Percentiles rank a stretch among this genome's conserved stretches.
phyloP scores from a whole-genome alignment of 2,329 filamentous ascomycete species.

The Stemphylium vesicarium region DNA sequence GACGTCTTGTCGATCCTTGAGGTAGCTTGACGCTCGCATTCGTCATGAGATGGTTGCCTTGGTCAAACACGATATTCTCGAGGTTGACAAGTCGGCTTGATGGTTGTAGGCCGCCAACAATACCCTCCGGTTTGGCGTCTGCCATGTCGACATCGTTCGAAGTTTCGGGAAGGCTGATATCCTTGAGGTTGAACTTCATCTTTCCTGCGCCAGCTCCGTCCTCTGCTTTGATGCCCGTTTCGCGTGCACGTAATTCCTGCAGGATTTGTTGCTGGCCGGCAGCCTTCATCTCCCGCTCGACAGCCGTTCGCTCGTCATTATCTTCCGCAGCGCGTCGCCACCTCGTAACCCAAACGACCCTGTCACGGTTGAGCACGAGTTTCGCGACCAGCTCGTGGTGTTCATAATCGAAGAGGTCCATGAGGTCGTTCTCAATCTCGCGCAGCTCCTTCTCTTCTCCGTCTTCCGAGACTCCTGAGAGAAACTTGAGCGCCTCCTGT shows the following conservation, averaged over 20 bases:
- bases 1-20: slow-evolving; percentile 91
- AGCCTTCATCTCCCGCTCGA: slow-evolving; percentile 91
- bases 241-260: slow-evolving; percentile 82
- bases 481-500: slow-evolving; percentile 78
- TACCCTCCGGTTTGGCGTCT: slow-evolving; percentile 52
- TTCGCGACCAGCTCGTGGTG: slow-evolving; percentile 91
- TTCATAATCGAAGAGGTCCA: slow-evolving; percentile 98
- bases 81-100: slow-evolving; percentile 89
- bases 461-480: slow-evolving; percentile 76
- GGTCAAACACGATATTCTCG: slow-evolving; percentile 95
- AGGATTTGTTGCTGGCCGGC: slow-evolving; percentile 86
- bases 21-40: slow-evolving; percentile 94
- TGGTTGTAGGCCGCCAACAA: slow-evolving; percentile 85
- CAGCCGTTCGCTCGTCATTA: slow-evolving; percentile 70
- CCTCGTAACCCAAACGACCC: slow-evolving; percentile 92
- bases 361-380: slow-evolving; percentile 89
- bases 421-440: slow-evolving; percentile 96
- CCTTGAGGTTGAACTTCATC: slow-evolving; percentile 84
- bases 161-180: slow-evolving; percentile 74
- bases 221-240: slow-evolving; percentile 61
- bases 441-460: slow-evolving; percentile 84
- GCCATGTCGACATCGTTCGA: slow-evolving; percentile 57
- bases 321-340: slow-evolving; percentile 83
- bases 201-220: slow-evolving; percentile 70
- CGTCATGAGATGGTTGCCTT: slow-evolving; percentile 99